phyloP scores from a whole-genome alignment of 2,329 filamentous ascomycete genomes.

The Calonectria pseudoturangicola region DNA sequence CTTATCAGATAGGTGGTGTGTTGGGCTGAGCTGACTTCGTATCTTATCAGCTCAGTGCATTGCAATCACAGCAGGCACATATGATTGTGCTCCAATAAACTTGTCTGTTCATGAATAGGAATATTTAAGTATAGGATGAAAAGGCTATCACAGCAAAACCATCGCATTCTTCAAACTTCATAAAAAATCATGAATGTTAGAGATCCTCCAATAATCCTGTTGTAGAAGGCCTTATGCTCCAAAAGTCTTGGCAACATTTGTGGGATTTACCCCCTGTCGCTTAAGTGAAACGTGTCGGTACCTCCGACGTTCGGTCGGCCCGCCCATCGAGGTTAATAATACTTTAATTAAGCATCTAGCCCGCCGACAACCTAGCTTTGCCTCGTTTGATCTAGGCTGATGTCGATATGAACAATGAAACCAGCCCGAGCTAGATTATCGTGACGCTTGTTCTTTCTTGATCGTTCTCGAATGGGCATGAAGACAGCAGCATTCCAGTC shows the following conservation, averaged over 20 bases:
- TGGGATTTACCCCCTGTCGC: background rate
- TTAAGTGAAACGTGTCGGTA: background rate
- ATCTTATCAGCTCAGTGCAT: constrained; percentile 1
- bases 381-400: too few relatives aligned
- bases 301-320: constrained; percentile 17
- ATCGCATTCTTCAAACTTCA: too few relatives aligned
- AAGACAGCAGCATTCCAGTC: background rate
- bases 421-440: background rate
- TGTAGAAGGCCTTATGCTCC: background rate
- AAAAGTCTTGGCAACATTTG: background rate
- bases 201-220: background rate
- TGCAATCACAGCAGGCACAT: background rate
- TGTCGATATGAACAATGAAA: background rate
- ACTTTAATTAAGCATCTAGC: too few relatives aligned
- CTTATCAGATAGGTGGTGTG: constrained; percentile 8
- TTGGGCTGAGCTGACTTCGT: background rate
- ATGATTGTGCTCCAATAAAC: too few relatives aligned
- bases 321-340: background rate
- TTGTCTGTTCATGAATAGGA: too few relatives aligned
- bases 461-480: background rate
- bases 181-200: background rate
- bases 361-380: too few relatives aligned
- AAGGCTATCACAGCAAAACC: too few relatives aligned
- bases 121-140: too few relatives aligned
- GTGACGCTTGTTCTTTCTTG: background rate